Conservation (phyloP, 306 rosid genomes). For the Dryas alaskensis region DNA sequence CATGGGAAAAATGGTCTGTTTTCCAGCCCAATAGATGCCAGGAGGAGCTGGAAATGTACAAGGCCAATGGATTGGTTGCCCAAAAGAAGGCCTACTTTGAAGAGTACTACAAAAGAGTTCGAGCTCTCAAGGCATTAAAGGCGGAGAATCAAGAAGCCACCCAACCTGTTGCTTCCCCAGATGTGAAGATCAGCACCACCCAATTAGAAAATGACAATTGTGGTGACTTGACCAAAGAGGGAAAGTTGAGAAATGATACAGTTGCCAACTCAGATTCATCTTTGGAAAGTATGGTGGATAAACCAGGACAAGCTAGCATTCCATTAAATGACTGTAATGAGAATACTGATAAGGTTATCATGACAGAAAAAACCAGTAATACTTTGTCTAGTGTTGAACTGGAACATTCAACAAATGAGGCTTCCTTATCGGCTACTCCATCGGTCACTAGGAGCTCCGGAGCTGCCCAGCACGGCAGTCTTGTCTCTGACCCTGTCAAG, state of each 20-base stretch:
- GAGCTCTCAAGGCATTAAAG: conserved; percentile 26
- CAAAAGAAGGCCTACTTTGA: conserved; percentile 43
- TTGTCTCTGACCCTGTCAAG: conserved; percentile 14
- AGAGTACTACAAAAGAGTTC: conserved; percentile 28
- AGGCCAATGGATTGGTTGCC: conserved; percentile 36
- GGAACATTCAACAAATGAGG: neutral
- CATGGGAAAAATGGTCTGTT: conserved; percentile 39
- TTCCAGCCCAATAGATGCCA: conserved; percentile 33
- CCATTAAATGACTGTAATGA: neutral
- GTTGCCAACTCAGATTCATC: conserved; percentile 4
- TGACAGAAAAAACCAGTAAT: neutral
- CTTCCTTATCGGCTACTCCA: conserved; percentile 7
- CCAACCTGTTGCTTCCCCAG: neutral
- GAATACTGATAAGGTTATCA: neutral
- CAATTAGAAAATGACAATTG: neutral
- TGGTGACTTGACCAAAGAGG: neutral
- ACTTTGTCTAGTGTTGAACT: conserved; percentile 4
- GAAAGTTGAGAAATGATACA: conserved; percentile 5
- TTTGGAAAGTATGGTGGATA: neutral
- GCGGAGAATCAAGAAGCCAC: conserved; percentile 20
- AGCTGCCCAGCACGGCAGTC: conserved; percentile 12
- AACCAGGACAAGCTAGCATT: neutral
- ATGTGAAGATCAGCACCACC: neutral
- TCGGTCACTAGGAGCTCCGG: conserved; percentile 2
- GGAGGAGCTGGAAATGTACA: conserved; percentile 42